Conservation (phyloP, 345 rosid genomes). For the Eucalyptus pauciflora region DNA sequence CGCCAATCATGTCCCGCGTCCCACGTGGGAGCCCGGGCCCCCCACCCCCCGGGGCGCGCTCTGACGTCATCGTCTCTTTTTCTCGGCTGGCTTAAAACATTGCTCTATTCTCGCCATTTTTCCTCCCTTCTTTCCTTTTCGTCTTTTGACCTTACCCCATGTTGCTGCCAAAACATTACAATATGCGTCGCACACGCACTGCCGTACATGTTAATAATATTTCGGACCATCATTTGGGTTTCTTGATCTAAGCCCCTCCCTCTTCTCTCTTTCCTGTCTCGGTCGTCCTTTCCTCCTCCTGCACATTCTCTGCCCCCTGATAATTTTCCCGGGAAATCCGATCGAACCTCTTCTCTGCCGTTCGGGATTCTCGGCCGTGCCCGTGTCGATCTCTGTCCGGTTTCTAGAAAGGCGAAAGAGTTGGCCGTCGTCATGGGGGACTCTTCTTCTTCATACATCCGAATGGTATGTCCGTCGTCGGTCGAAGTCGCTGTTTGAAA, state of each 20-base stretch:
- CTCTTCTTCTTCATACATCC: conserved; percentile 57
- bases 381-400: background rate
- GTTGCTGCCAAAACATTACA: background rate
- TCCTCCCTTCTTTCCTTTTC: background rate
- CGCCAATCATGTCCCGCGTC: conserved; percentile 43
- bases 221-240: background rate
- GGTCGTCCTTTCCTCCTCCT: background rate
- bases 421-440: conserved; percentile 19
- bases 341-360: background rate
- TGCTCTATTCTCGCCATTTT: background rate
- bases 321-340: background rate
- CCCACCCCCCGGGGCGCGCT: background rate
- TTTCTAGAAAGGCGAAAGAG: background rate
- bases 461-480: conserved; percentile 16
- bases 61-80: background rate
- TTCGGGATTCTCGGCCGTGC: background rate
- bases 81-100: background rate
- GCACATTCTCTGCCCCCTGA: background rate
- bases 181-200: background rate
- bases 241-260: background rate
- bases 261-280: background rate
- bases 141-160: background rate
- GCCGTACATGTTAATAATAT: background rate
- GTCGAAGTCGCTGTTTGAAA: background rate
- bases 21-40: conserved; percentile 58